These are phyloP conservation scores for Bothriochloa decipiens DNA, from an alignment of 176 grass and related monocot genomes.

Conservation along the genomic window DNA sequence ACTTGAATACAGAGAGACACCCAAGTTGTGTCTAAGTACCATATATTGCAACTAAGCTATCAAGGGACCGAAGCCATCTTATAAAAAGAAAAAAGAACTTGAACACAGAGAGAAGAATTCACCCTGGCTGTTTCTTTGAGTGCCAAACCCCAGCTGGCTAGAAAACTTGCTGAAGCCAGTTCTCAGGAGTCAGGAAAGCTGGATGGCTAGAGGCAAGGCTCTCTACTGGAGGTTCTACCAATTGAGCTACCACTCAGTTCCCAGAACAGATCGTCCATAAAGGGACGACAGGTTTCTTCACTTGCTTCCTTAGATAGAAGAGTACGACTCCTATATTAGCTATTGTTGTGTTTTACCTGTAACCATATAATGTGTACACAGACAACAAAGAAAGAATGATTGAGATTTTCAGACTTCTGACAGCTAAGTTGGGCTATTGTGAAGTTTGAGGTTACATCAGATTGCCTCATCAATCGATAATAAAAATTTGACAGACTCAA, in stretches of 20 bases:
- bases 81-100: background rate
- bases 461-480: background rate
- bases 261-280: background rate
- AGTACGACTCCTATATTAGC: constrained; percentile 1
- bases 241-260: background rate
- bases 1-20: background rate
- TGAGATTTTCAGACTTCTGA: background rate
- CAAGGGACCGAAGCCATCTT: background rate
- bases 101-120: background rate
- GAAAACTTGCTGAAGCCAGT: background rate
- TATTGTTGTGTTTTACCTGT: background rate
- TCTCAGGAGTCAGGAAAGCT: background rate
- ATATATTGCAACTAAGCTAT: constrained; percentile 8
- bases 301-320: constrained; percentile 7
- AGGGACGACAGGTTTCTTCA: background rate
- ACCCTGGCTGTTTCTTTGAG: background rate
- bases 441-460: background rate
- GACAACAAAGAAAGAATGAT: background rate
- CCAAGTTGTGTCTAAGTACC: background rate
- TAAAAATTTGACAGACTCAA: background rate
- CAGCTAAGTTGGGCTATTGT: background rate
- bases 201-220: background rate
- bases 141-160: background rate
- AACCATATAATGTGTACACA: background rate
- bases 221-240: background rate